A percentile compares a stretch with the other conserved stretches of the same genome.
Conservation (phyloP, 257 asterid genomes). For the Lycium barbarum region DNA sequence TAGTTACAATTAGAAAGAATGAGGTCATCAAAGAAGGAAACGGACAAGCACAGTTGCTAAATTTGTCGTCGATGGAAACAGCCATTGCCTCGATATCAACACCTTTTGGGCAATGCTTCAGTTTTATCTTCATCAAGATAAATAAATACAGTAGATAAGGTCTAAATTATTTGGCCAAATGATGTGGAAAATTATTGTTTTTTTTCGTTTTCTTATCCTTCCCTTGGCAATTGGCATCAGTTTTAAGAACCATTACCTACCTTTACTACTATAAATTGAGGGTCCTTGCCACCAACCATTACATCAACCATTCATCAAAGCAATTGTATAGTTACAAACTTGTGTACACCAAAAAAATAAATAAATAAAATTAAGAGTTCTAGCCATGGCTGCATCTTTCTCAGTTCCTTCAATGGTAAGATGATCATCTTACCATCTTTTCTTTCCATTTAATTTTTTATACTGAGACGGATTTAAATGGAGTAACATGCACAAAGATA, state of each 20-base stretch:
- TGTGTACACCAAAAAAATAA: neutral
- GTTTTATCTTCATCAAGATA: conserved; percentile 30
- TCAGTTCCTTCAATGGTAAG: conserved; percentile 89
- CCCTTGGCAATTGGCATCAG: neutral
- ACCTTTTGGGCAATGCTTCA: conserved; percentile 27
- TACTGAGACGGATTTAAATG: neutral
- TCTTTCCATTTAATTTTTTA: neutral
- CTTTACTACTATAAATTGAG: conserved; percentile 55
- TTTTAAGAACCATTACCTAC: neutral
- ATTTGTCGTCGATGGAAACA: conserved; percentile 15
- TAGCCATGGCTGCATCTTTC: conserved; percentile 89
- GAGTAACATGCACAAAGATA: neutral
- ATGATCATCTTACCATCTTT: neutral
- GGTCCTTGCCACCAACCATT: conserved; percentile 24
- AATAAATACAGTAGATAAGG: conserved; percentile 43
- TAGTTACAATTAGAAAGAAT: neutral
- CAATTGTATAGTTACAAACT: conserved; percentile 35
- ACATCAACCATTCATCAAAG: conserved; percentile 32
- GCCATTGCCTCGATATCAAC: conserved; percentile 25
- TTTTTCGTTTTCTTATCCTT: conserved; percentile 48
- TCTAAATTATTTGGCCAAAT: conserved; percentile 21
- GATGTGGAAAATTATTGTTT: conserved; percentile 43
- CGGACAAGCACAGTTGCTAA: conserved; percentile 27
- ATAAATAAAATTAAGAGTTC: conserved; percentile 46
- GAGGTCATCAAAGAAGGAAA: conserved; percentile 28